phyloP scores from a whole-genome alignment of 2,329 filamentous ascomycete species.

The Neurospora sp. region DNA sequence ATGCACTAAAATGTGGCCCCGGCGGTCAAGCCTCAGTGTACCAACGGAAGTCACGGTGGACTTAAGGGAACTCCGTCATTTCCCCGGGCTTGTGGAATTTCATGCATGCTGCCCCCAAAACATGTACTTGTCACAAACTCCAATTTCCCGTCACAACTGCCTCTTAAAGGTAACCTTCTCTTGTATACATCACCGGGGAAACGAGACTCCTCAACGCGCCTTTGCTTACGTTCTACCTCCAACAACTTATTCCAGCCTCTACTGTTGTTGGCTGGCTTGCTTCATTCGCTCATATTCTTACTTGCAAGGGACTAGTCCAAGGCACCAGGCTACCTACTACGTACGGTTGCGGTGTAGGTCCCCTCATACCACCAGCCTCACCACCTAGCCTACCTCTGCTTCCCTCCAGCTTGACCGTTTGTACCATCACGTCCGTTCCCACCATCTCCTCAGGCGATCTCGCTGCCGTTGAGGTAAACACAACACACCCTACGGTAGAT shows the following conservation, averaged over 20 bases:
- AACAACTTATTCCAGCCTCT: background rate
- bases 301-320: background rate
- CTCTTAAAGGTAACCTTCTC: background rate
- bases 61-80: background rate
- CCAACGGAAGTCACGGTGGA: background rate
- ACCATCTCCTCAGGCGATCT: background rate
- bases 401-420: background rate
- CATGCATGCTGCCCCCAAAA: background rate
- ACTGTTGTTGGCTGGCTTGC: background rate
- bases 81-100: background rate
- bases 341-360: background rate
- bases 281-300: background rate
- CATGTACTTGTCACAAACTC: background rate
- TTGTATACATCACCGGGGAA: background rate
- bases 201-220: background rate
- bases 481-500: background rate
- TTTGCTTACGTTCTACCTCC: background rate
- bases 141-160: background rate
- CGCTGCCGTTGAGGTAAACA: background rate
- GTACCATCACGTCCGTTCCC: background rate
- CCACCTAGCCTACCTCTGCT: background rate
- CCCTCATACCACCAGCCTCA: background rate
- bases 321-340: background rate
- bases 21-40: background rate
- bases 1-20: background rate